Evolutionary conservation across 768 basidiomycete species (phyloP).

Genomic region (Suillus clintonianus): DNA sequence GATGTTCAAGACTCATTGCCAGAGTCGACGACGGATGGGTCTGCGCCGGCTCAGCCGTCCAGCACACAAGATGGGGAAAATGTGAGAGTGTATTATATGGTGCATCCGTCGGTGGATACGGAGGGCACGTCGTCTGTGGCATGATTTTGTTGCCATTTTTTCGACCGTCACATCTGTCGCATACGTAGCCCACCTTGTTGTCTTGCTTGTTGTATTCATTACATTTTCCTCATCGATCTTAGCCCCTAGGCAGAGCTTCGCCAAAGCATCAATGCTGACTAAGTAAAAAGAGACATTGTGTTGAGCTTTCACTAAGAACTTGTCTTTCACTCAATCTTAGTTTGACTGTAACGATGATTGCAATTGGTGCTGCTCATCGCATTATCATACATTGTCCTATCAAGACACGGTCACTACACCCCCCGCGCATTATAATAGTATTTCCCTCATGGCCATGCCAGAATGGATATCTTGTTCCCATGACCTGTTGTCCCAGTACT

Average conservation of each 20-base stretch:
- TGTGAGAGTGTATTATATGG: slow-evolving; percentile 82
- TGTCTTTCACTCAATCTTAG: too few species aligned
- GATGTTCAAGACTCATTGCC: slow-evolving; percentile 80
- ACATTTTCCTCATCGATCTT: not conserved
- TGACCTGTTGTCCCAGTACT: not conserved
- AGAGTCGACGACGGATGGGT: slow-evolving; percentile 61
- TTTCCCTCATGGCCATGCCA: not conserved
- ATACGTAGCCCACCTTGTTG: not conserved
- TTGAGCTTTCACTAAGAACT: too few species aligned
- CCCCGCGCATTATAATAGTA: not conserved
- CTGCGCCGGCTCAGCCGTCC: slow-evolving; percentile 45
- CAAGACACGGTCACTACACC: too few species aligned
- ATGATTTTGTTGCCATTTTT: slow-evolving; percentile 1
- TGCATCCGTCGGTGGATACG: slow-evolving; percentile 84
- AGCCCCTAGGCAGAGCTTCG: too few species aligned
- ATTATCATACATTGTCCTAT: too few species aligned
- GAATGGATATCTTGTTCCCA: not conserved
- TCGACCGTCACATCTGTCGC: not conserved
- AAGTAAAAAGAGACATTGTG: too few species aligned
- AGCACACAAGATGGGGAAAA: slow-evolving; percentile 53
- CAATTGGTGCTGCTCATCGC: too few species aligned
- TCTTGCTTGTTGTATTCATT: not conserved
- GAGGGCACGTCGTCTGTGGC: slow-evolving; percentile 47
- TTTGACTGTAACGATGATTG: too few species aligned
- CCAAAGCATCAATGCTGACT: too few species aligned